Evolutionary conservation across 805 yeast species (phyloP).

Genomic region (Monosporozyma solicola): DNA sequence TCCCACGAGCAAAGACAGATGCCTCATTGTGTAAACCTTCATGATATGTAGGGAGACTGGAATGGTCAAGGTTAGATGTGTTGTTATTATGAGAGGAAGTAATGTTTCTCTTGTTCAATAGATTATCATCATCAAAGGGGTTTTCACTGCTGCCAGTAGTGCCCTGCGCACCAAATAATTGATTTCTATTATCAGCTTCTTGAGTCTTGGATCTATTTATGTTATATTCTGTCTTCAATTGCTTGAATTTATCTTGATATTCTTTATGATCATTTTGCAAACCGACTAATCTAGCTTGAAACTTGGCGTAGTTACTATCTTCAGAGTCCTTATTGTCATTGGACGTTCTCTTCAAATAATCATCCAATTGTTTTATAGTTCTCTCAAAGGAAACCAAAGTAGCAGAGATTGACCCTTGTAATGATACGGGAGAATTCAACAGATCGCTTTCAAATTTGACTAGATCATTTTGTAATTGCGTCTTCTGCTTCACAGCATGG

Average conservation of each 20-base stretch:
- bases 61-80: not conserved
- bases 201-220: constrained; percentile 12
- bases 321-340: constrained; percentile 4
- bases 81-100: constrained; percentile 6
- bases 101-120: constrained; percentile 24
- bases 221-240: constrained; percentile 25
- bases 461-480: constrained; percentile 60
- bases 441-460: constrained; percentile 56
- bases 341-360: constrained; percentile 45
- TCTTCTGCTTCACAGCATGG: constrained; percentile 83
- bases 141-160: constrained; percentile 9
- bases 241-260: constrained; percentile 27
- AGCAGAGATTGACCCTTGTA: constrained; percentile 50
- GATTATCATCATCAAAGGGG: constrained; percentile 20
- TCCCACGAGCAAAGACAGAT: constrained; percentile 54
- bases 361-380: constrained; percentile 53
- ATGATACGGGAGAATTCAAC: constrained; percentile 56
- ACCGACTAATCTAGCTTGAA: constrained; percentile 49
- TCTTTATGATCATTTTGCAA: constrained; percentile 38
- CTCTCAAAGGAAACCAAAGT: constrained; percentile 66
- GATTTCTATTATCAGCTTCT: constrained; percentile 9
- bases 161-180: constrained; percentile 12
- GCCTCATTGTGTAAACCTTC: constrained; percentile 67
- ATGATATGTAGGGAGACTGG: constrained; percentile 27
- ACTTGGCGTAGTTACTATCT: constrained; percentile 30